Evolutionary conservation across 2,329 filamentous ascomycete species (phyloP).

Genomic region (Colletotrichum tamarilloi): DNA sequence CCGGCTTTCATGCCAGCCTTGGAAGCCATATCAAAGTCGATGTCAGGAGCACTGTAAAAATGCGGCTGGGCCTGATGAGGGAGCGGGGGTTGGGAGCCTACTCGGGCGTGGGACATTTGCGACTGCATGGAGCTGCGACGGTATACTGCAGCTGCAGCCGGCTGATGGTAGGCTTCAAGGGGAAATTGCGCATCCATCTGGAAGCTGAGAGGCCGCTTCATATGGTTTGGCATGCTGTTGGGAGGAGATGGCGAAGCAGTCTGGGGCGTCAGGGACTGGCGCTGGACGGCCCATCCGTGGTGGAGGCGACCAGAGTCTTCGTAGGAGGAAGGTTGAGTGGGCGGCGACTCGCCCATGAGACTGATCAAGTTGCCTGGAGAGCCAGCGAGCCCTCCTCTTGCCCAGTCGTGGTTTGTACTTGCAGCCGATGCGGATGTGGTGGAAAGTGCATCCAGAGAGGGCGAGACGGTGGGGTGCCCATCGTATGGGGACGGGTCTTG

Average conservation of each 20-base stretch:
- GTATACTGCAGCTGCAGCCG: conserved; percentile 47
- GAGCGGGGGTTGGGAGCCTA: conserved; percentile 68
- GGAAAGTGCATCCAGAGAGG: conserved; percentile 60
- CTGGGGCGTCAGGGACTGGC: conserved; percentile 56
- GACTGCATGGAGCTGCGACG: conserved; percentile 64
- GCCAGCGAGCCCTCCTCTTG: conserved; percentile 55
- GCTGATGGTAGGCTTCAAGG: conserved; percentile 52
- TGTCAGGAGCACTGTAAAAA: conserved; percentile 80
- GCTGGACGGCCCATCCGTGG: conserved; percentile 59
- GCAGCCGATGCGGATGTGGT: conserved; percentile 60
- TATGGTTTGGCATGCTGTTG: conserved; percentile 36
- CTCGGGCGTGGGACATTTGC: conserved; percentile 59
- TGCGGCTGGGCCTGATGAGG: conserved; percentile 82
- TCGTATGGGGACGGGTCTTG: conserved; percentile 47
- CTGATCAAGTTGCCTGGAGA: conserved; percentile 66
- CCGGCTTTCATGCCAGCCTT: conserved; percentile 70
- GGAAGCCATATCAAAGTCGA: conserved; percentile 74
- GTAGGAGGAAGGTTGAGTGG: conserved; percentile 64
- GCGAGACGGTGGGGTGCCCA: conserved; percentile 57
- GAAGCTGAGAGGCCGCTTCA: conserved; percentile 53
- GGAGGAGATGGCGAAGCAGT: conserved; percentile 55
- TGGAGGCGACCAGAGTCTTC: conserved; percentile 57
- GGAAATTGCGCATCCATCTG: conserved; percentile 62
- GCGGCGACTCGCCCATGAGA: conserved; percentile 63
- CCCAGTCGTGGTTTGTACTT: conserved; percentile 60